These are phyloP conservation scores for Arctium minus DNA, from an alignment of 129 eudicot genomes.

Conservation along the genomic window DNA sequence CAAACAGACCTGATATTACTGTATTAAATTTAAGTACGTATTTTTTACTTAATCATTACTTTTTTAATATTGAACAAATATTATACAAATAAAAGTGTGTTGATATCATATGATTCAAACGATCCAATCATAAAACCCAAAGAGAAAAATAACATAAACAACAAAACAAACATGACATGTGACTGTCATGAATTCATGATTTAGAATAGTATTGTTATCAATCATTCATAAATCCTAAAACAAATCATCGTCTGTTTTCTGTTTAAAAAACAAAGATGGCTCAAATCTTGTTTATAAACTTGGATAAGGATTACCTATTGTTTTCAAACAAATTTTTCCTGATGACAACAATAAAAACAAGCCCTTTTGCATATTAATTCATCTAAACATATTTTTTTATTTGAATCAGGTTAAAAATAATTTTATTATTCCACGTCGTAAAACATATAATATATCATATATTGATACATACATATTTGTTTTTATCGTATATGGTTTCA, in stretches of 20 bases:
- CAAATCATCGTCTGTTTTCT: background rate
- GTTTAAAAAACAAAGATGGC: background rate
- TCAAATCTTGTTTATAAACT: background rate
- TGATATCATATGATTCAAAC: background rate
- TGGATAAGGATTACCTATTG: background rate
- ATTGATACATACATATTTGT: background rate
- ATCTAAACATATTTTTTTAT: background rate
- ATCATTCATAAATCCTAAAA: background rate
- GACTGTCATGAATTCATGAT: background rate
- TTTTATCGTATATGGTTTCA: background rate
- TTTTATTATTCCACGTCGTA: background rate
- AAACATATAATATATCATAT: background rate
- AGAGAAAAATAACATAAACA: background rate
- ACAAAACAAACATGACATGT: background rate
- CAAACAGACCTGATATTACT: background rate
- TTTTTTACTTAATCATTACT: background rate
- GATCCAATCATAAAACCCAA: background rate
- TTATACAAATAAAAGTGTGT: background rate
- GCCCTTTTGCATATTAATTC: background rate
- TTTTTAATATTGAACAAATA: background rate
- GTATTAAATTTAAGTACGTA: too few relatives aligned
- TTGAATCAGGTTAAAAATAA: background rate
- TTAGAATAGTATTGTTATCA: background rate
- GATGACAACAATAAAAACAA: conserved; percentile 6
- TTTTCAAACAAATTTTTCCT: background rate